Percentiles rank a stretch among this genome's conserved stretches.
These are phyloP conservation scores for Lasiodiplodia theobromae DNA, from an alignment of 2,329 filamentous ascomycete genomes.

Conservation along the genomic window DNA sequence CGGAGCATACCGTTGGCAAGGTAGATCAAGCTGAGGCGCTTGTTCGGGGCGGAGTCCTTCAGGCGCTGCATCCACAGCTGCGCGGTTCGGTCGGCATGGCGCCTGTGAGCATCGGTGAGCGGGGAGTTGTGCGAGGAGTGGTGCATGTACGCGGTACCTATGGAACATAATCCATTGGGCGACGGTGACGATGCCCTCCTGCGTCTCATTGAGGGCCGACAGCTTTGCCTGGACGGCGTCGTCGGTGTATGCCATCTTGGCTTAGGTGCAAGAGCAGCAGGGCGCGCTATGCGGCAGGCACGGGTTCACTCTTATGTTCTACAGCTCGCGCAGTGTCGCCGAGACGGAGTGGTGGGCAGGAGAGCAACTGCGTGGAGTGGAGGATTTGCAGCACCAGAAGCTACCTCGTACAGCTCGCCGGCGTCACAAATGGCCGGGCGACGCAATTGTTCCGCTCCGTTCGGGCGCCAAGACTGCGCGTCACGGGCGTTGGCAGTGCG, in stretches of 20 bases:
- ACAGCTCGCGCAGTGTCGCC: slow-evolving; percentile 21
- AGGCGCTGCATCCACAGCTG: slow-evolving; percentile 90
- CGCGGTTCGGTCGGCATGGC: slow-evolving; percentile 90
- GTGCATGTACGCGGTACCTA: slow-evolving; percentile 65
- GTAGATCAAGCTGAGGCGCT: slow-evolving; percentile 90
- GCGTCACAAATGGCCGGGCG: slow-evolving; percentile 2
- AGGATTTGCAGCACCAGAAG: neutral
- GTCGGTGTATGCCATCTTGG: slow-evolving; percentile 87
- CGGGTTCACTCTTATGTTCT: slow-evolving; percentile 32
- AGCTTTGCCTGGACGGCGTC: slow-evolving; percentile 95
- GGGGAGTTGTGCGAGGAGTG: neutral
- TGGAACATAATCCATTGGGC: slow-evolving; percentile 99
- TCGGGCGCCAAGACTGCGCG: slow-evolving; percentile 14
- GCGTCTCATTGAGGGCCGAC: slow-evolving; percentile 93
- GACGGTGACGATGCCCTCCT: slow-evolving; percentile 94
- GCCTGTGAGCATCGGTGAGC: slow-evolving; percentile 59
- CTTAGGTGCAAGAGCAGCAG: slow-evolving; percentile 20
- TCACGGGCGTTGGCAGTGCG: slow-evolving; percentile 25
- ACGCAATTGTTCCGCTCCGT: slow-evolving; percentile 12
- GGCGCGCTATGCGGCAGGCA: slow-evolving; percentile 36
- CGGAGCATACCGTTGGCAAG: slow-evolving; percentile 83
- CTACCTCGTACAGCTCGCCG: neutral
- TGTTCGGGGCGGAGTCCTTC: slow-evolving; percentile 84
- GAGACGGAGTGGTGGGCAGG: slow-evolving; percentile 4
- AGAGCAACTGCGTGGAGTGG: neutral